Evolutionary conservation across 768 basidiomycete species (phyloP).

Genomic region (Filobasidium floriforme): DNA sequence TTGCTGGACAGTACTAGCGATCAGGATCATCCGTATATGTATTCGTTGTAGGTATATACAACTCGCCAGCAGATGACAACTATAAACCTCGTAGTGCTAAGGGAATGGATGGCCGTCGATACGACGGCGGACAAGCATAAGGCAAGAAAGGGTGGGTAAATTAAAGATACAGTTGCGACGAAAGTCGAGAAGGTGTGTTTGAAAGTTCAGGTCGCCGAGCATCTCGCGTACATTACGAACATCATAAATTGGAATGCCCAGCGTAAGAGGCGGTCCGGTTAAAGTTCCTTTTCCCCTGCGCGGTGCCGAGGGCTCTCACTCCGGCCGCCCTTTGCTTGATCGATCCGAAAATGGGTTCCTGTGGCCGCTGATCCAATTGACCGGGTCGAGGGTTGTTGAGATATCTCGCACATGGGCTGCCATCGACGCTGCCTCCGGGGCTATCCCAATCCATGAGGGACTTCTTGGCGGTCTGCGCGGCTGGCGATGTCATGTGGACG

Average conservation of each 20-base stretch:
- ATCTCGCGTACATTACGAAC: background rate
- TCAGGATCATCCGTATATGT: background rate
- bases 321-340: slow-evolving; percentile 30
- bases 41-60: too few relatives aligned
- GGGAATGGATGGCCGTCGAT: too few relatives aligned
- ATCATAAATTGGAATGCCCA: background rate
- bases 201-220: background rate
- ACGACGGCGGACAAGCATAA: too few relatives aligned
- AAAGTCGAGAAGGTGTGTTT: background rate
- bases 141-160: too few relatives aligned
- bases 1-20: slow-evolving; percentile 1
- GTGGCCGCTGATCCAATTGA: background rate
- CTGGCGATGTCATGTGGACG: slow-evolving; percentile 54
- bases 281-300: slow-evolving; percentile 29
- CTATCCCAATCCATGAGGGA: slow-evolving; percentile 49
- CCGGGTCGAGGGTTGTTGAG: slow-evolving; percentile 16
- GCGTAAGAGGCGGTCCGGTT: slow-evolving; percentile 30
- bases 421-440: slow-evolving; percentile 65
- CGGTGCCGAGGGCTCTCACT: slow-evolving; percentile 27
- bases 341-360: slow-evolving; percentile 38
- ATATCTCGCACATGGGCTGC: slow-evolving; percentile 71
- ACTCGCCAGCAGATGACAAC: too few relatives aligned
- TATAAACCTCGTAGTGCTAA: too few relatives aligned
- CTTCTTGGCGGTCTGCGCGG: slow-evolving; percentile 57
- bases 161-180: background rate